Evolutionary conservation across 495 filamentous ascomycete species (phyloP), one percentile per base, ranked within the genome.

Genomic region (Ascobolus immersus): DNA sequence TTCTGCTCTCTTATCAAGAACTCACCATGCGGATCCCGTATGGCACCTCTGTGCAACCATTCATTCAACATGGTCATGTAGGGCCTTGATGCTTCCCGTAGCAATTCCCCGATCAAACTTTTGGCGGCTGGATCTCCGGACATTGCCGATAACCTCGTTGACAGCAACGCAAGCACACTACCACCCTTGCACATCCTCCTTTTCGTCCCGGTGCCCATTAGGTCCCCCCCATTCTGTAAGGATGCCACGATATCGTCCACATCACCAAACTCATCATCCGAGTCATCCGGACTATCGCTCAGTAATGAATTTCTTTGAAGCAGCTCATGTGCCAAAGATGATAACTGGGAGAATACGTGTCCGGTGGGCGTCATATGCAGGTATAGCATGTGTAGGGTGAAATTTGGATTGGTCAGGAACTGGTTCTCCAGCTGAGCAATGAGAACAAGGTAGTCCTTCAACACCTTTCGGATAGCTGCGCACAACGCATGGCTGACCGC

Each of bases 61-160:
- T 94, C 86, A 45, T 96, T 96, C 37, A 96, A 55, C 86, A 96
- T 96, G 15, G 61, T 64, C 86, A 94, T 91, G 43, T 96, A 96
- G 0, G 86, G 86, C 20, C 78, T 62, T 40, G 80, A 91, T 1
- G 84, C 75, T 52, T 94, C 86, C 24, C 77, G 61, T 28, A 96
- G 52, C 18, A 96, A 56, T 3, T 65, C 71, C 18, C 77, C 80
- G 2, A 96, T 61, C 8, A 94, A 49, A 10, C 67, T 61, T 35
- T 73, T 68, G 5, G 86, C 81, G 4, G 77, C 74, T 1, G 86
- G 86, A 50, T 96, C 86, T 13, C 86, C 86, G 2, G 82, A 80
- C 66, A 91, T 84, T 4, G 71, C 66, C 37, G 78, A 72, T 2
- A 94, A 55, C 23, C 82, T 62, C 45, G 76, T 76, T 3, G 80